A percentile compares a stretch with the other conserved stretches of the same genome.
Conservation (phyloP, 768 basidiomycete species). For the Lentinula boryana region DNA sequence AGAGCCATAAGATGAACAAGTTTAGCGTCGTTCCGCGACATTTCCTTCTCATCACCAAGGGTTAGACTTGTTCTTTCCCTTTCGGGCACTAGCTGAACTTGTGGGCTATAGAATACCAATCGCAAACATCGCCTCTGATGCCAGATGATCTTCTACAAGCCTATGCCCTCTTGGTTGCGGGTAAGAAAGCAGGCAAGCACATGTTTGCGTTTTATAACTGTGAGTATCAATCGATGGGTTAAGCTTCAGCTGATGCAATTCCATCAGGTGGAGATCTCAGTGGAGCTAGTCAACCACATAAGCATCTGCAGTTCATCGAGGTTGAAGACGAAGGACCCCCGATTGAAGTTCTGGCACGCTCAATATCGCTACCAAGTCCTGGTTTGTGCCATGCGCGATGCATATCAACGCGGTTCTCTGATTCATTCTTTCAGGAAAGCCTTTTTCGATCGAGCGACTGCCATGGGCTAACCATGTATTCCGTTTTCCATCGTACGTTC, state of each 20-base stretch:
- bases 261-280: constrained; percentile 65
- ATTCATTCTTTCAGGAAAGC: constrained; percentile 44
- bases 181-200: constrained; percentile 47
- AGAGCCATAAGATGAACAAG: constrained; percentile 66
- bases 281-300: constrained; percentile 87
- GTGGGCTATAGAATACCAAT: constrained; percentile 52
- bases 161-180: constrained; percentile 70
- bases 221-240: constrained; percentile 22
- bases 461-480: constrained; percentile 80
- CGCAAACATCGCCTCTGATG: constrained; percentile 74
- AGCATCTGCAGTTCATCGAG: constrained; percentile 86
- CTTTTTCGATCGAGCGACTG: constrained; percentile 61
- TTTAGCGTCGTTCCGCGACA: constrained; percentile 81
- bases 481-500: constrained; percentile 40
- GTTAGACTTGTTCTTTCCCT: constrained; percentile 28
- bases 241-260: background rate
- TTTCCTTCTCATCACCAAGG: constrained; percentile 84
- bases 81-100: background rate
- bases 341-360: constrained; percentile 63
- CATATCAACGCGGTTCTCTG: background rate
- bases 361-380: constrained; percentile 50
- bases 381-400: constrained; percentile 29
- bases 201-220: constrained; percentile 92
- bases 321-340: constrained; percentile 61
- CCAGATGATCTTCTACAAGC: constrained; percentile 75